phyloP scores from a whole-genome alignment of 208 protist species.

The Trypanosoma platydactyli region DNA sequence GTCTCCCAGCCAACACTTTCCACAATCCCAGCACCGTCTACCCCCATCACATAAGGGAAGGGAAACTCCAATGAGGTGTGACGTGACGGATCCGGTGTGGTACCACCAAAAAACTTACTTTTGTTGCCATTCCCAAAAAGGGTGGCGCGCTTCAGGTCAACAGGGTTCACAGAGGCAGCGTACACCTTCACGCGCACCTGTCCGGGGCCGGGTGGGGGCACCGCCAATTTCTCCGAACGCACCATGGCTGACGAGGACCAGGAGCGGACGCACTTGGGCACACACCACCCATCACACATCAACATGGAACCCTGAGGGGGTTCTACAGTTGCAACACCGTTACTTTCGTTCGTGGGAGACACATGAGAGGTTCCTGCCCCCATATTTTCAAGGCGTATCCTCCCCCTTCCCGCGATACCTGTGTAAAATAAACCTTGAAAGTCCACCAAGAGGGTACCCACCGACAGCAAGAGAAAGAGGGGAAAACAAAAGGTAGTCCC shows the following conservation, averaged over 20 bases:
- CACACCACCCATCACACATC: conserved; percentile 22
- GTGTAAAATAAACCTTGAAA: not conserved
- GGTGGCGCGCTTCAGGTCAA: conserved; percentile 46
- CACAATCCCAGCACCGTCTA: conserved; percentile 66
- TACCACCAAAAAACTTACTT: conserved; percentile 11
- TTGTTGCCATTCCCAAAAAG: conserved; percentile 6
- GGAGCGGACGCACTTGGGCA: conserved; percentile 7
- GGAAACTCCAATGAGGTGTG: conserved; percentile 33
- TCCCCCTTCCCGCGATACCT: not conserved
- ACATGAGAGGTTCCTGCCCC: conserved; percentile 1
- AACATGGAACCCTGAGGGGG: not conserved
- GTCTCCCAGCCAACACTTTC: conserved; percentile 67
- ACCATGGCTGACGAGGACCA: conserved; percentile 15
- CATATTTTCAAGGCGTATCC: not conserved
- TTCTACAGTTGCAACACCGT: not conserved
- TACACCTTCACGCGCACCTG: conserved; percentile 71
- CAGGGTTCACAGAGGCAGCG: conserved; percentile 63
- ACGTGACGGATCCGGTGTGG: conserved; percentile 14
- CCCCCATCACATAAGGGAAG: conserved; percentile 61
- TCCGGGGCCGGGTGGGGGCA: conserved; percentile 43
- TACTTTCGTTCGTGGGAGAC: not conserved
- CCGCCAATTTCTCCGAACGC: conserved; percentile 29
- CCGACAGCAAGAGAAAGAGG: too few species aligned
- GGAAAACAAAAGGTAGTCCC: too few species aligned
- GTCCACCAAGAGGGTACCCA: too few species aligned